Evolutionary conservation across 2,329 filamentous ascomycete species (phyloP), one percentile per base, ranked within the genome.

Genomic region (Colletotrichum graminicola): DNA sequence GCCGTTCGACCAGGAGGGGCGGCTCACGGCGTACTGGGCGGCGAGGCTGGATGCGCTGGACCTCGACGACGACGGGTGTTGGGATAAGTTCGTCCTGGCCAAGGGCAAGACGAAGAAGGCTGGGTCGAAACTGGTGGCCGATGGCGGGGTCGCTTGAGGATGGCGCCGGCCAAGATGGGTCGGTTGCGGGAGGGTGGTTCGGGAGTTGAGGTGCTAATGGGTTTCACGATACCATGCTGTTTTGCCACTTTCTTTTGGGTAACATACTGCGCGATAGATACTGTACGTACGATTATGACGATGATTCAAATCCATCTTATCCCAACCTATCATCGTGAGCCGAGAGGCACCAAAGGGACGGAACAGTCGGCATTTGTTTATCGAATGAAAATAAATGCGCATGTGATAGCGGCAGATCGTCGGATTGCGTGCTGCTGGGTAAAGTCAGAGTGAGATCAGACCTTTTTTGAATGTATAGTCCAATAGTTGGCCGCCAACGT

Each of bases 1-100:
- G n/a, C 78, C 79, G 3, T 81, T 80, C 5, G 75, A 76, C 32
- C 73, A 76, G 21, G 47, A 67, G 1, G 78, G 79, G 0, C 29
- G 29, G 0, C 61, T 81, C 21, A 75, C 75, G 45, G 16, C 70
- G 18, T 57, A 65, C 52, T 79, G 78, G 79, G 61, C 39, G 21
- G 12, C 26, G 12, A 70, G 52, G 39, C 4, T 70, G 47, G n/a
- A 23, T 3, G 54, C 29, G 29, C 5, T 70, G 2, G 5, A 70
- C 5, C 10, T 8, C 14, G 39, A 70, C 14, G 55, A 56, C 8
- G 47, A 55, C 8, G 34, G 5, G 43, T 70, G 62, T 34, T 70
- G 62, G 67, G 55, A 43, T 10, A 47, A 16, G n/a, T 61, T 61
- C 5, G n/a, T 70, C 14, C 23, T 32, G 36, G 23, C 26, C 8